Conservation (phyloP, 2,329 filamentous ascomycete species). For the Cephalotrichum gorgonifer region DNA sequence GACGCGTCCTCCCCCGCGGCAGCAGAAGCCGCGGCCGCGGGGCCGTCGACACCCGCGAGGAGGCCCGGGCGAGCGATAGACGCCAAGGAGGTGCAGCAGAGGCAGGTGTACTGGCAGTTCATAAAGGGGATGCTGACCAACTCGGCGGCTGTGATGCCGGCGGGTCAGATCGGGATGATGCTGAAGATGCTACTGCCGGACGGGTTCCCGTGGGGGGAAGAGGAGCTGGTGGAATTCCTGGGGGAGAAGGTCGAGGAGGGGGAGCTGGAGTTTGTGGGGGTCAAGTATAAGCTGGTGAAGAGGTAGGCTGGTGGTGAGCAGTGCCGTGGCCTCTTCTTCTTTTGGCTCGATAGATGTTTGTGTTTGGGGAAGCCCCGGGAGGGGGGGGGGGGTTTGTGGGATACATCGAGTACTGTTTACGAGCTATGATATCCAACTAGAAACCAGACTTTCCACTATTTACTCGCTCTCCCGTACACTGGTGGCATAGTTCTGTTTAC, state of each 20-base stretch:
- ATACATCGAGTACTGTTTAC: neutral
- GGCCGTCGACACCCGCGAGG: slow-evolving; percentile 7
- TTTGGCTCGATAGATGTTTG: too few relatives aligned
- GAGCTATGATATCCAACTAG: slow-evolving; percentile 1
- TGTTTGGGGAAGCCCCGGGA: too few relatives aligned
- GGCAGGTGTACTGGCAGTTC: slow-evolving; percentile 75
- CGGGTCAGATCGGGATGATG: slow-evolving; percentile 83
- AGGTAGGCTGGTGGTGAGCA: too few relatives aligned
- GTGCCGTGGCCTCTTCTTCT: too few relatives aligned
- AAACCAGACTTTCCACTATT: too few relatives aligned
- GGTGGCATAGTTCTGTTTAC: too few relatives aligned
- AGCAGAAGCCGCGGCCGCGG: slow-evolving; percentile 12
- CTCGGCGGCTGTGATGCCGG: slow-evolving; percentile 67
- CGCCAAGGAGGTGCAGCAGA: slow-evolving; percentile 51
- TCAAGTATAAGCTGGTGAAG: slow-evolving; percentile 58
- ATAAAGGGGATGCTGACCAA: slow-evolving; percentile 94
- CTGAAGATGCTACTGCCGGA: slow-evolving; percentile 83
- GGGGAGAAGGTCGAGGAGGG: slow-evolving; percentile 65
- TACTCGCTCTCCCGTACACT: too few relatives aligned
- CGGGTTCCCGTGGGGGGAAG: slow-evolving; percentile 81
- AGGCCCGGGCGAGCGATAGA: slow-evolving; percentile 3
- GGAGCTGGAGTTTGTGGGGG: slow-evolving; percentile 58
- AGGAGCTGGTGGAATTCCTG: slow-evolving; percentile 76
- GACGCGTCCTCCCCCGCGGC: slow-evolving; percentile 20
- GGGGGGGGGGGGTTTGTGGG: too few relatives aligned